Conservation (phyloP, 202 grass and related monocot genomes). For the Dendrocalamus latiflorus region DNA sequence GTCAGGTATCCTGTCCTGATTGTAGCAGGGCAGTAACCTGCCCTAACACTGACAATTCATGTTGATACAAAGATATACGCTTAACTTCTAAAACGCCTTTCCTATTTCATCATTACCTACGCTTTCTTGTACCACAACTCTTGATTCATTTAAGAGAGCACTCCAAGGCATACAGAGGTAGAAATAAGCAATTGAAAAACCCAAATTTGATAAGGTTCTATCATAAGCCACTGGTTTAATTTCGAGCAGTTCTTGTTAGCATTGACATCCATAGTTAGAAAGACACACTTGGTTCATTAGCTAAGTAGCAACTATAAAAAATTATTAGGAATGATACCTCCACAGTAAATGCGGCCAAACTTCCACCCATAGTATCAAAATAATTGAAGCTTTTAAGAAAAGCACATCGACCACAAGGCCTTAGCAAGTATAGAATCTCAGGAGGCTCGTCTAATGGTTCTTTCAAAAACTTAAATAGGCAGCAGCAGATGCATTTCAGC, state of each 20-base stretch:
- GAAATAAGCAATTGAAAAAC: too few relatives aligned
- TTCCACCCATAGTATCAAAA: neutral
- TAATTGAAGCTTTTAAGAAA: neutral
- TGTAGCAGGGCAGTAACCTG: too few relatives aligned
- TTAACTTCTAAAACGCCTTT: neutral
- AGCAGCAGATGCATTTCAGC: neutral
- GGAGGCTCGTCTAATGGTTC: neutral
- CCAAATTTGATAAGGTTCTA: neutral
- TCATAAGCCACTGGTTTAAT: neutral
- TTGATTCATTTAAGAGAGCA: slow-evolving; percentile 23
- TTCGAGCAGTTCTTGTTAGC: neutral
- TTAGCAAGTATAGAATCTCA: neutral
- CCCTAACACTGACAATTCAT: neutral
- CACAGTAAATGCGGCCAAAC: neutral
- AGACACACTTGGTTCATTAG: neutral
- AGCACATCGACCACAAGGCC: neutral
- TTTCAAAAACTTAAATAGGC: neutral
- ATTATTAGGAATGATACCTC: neutral
- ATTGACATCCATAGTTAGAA: neutral
- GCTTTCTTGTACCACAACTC: neutral
- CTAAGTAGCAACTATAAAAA: neutral
- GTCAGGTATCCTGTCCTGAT: too few relatives aligned
- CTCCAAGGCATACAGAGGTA: neutral
- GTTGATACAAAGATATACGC: neutral
- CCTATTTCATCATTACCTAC: neutral